These are phyloP conservation scores for Fomitopsis betulina DNA, from an alignment of 1,284 basidiomycete species.

Conservation along the genomic window DNA sequence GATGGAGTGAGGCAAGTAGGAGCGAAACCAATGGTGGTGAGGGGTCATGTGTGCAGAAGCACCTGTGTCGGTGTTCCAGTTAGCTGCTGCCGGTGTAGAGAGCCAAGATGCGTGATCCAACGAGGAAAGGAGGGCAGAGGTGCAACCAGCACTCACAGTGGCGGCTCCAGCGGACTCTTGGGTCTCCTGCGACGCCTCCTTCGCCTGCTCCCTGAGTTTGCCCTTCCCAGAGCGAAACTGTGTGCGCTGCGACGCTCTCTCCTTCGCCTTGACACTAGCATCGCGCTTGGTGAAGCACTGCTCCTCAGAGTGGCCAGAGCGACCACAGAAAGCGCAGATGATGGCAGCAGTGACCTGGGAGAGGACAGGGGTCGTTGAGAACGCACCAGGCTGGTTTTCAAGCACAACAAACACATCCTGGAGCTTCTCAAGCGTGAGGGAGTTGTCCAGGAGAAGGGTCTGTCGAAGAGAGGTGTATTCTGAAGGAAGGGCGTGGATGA, in stretches of 20 bases:
- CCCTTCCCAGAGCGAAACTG: conserved; percentile 2
- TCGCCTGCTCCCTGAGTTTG: not conserved
- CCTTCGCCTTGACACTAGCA: not conserved
- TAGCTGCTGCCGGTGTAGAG: not conserved
- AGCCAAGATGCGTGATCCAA: conserved; percentile 1
- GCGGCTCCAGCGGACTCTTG: conserved; percentile 3
- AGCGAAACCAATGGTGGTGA: too few relatives aligned
- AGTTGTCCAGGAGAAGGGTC: conserved; percentile 9
- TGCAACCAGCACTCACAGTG: conserved; percentile 5
- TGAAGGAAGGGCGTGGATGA: conserved; percentile 16
- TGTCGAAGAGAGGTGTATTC: conserved; percentile 16
- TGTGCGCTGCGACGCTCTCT: not conserved
- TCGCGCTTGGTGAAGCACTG: not conserved
- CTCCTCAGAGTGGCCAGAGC: not conserved
- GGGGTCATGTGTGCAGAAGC: conserved; percentile 35
- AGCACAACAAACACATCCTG: conserved; percentile 1
- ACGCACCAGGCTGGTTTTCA: not conserved
- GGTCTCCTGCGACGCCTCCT: not conserved
- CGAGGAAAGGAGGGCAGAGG: conserved; percentile 3
- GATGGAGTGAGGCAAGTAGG: too few relatives aligned
- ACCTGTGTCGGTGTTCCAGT: conserved; percentile 32
- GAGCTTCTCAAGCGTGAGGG: conserved; percentile 5
- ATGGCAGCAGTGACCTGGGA: not conserved
- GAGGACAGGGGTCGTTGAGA: not conserved
- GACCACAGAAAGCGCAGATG: not conserved